Conservation (phyloP, 805 yeast genomes). For the Lachancea thermotolerans region DNA sequence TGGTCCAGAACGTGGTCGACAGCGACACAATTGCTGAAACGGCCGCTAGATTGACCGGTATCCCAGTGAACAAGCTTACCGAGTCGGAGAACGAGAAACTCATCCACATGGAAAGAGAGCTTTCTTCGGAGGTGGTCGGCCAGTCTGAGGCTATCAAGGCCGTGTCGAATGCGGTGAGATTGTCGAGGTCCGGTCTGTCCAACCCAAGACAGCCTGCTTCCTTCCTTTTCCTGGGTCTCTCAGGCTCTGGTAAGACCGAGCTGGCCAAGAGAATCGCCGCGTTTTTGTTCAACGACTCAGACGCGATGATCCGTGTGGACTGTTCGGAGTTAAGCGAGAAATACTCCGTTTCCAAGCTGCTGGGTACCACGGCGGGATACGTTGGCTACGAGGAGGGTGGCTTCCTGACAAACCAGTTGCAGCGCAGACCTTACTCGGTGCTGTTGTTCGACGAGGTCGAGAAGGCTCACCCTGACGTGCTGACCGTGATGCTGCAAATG, state of each 20-base stretch:
- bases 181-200: conserved; percentile 88
- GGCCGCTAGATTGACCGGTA: conserved; percentile 93
- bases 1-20: conserved; percentile 87
- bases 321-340: conserved; percentile 95
- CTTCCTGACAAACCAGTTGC: conserved; percentile 82
- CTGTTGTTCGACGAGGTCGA: conserved; percentile 95
- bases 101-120: conserved; percentile 87
- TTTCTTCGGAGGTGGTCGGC: conserved; percentile 82
- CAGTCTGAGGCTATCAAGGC: conserved; percentile 95
- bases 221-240: conserved; percentile 86
- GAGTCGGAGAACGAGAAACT: conserved; percentile 93
- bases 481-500: conserved; percentile 85
- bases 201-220: conserved; percentile 97
- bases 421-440: conserved; percentile 93
- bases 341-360: conserved; percentile 87
- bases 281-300: conserved; percentile 90
- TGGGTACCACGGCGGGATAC: conserved; percentile 97
- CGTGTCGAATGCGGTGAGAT: conserved; percentile 89
- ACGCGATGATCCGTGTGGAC: conserved; percentile 95
- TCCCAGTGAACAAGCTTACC: conserved; percentile 88
- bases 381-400: conserved; percentile 99
- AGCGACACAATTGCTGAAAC: conserved; percentile 93
- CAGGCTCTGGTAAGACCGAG: conserved; percentile 98
- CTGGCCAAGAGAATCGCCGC: conserved; percentile 95
- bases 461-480: conserved; percentile 96